A percentile compares a stretch with the other conserved stretches of the same genome.
Conservation (phyloP, 331 rosid genomes). For the Cydonia oblonga region DNA sequence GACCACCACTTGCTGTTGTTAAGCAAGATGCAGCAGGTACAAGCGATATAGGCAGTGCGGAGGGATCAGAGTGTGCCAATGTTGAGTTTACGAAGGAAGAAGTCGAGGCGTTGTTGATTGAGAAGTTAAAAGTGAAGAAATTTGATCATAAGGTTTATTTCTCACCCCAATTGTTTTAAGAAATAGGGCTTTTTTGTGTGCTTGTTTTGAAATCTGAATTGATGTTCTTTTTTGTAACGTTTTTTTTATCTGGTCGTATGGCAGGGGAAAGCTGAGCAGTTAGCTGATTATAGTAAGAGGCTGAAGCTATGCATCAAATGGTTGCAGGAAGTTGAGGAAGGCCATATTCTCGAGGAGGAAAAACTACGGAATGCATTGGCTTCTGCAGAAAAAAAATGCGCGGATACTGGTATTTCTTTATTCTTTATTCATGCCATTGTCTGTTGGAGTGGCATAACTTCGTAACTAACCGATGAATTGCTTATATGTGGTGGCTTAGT, state of each 20-base stretch:
- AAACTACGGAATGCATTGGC: conserved; percentile 48
- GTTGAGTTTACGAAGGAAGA: conserved; percentile 63
- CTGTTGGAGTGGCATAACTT: not conserved
- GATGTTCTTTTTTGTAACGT: not conserved
- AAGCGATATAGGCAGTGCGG: conserved; percentile 20
- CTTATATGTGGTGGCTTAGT: not conserved
- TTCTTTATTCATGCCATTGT: not conserved
- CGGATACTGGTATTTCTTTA: conserved; percentile 40
- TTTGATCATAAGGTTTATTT: conserved; percentile 57
- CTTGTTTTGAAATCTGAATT: not conserved
- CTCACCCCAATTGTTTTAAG: not conserved
- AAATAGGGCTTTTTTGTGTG: too few relatives aligned
- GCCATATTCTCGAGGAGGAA: conserved; percentile 43
- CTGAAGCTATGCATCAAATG: conserved; percentile 63
- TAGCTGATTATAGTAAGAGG: conserved; percentile 45
- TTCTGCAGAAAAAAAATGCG: conserved; percentile 55
- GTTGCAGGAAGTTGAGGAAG: conserved; percentile 46
- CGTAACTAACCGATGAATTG: not conserved
- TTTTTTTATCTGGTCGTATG: conserved; percentile 6
- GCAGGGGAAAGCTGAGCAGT: conserved; percentile 54
- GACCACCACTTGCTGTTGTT: conserved; percentile 39
- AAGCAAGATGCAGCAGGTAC: conserved; percentile 28
- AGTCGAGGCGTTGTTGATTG: conserved; percentile 51
- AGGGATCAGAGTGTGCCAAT: conserved; percentile 25
- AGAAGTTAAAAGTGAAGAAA: conserved; percentile 50